These are phyloP conservation scores for Butyriboletus loyo DNA, from an alignment of 768 basidiomycete species.

Conservation along the genomic window DNA sequence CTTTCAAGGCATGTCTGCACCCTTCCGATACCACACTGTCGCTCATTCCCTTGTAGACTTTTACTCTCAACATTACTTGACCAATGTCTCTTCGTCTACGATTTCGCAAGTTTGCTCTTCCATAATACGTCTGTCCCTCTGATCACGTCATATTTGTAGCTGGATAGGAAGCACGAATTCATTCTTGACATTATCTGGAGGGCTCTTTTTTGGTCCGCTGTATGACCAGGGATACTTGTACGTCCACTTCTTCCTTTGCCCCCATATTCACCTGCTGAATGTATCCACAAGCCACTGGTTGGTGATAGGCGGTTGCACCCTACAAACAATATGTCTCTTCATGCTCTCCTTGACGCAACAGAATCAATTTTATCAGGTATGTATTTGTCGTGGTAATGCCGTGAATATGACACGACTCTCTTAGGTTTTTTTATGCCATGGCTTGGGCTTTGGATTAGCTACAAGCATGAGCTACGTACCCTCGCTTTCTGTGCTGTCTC, in stretches of 20 bases:
- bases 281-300: slow-evolving; percentile 36
- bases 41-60: slow-evolving; percentile 30
- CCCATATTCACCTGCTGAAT: not conserved
- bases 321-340: slow-evolving; percentile 42
- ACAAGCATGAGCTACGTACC: slow-evolving; percentile 38
- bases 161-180: slow-evolving; percentile 52
- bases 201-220: slow-evolving; percentile 46
- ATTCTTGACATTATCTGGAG: slow-evolving; percentile 41
- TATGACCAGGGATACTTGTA: slow-evolving; percentile 54
- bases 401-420: slow-evolving; percentile 26
- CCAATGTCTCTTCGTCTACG: slow-evolving; percentile 34
- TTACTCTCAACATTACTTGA: slow-evolving; percentile 36
- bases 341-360: slow-evolving; percentile 41
- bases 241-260: slow-evolving; percentile 1
- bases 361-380: slow-evolving; percentile 36
- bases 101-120: slow-evolving; percentile 31
- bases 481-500: slow-evolving; percentile 41
- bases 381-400: slow-evolving; percentile 19
- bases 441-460: slow-evolving; percentile 40
- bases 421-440: slow-evolving; percentile 35
- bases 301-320: slow-evolving; percentile 41
- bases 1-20: slow-evolving; percentile 34
- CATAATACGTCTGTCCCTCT: not conserved
- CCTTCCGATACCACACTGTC: not conserved
- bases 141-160: slow-evolving; percentile 13